These are phyloP conservation scores for Stagonosporopsis chrysanthemi DNA, from an alignment of 2,329 filamentous ascomycete species.

Conservation along the genomic window DNA sequence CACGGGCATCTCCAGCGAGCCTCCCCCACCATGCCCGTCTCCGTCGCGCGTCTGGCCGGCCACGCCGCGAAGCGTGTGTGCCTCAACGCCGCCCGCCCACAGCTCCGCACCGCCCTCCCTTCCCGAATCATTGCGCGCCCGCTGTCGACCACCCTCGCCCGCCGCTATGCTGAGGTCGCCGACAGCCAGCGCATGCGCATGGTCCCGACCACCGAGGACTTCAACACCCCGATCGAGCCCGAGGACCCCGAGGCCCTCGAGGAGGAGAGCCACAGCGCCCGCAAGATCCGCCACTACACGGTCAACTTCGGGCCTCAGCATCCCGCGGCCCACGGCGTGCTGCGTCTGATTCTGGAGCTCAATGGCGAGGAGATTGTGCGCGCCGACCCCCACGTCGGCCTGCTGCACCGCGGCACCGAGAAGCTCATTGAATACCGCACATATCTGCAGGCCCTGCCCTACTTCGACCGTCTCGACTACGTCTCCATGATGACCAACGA, in stretches of 20 bases:
- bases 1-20: constrained; percentile 39
- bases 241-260: constrained; percentile 55
- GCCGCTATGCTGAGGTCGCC: constrained; percentile 67
- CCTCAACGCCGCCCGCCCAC: constrained; percentile 60
- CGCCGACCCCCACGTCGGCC: constrained; percentile 93
- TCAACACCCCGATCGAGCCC: constrained; percentile 59
- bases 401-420: constrained; percentile 96
- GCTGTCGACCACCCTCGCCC: constrained; percentile 70
- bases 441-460: constrained; percentile 95
- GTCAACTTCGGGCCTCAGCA: constrained; percentile 99
- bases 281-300: constrained; percentile 98
- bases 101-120: constrained; percentile 48
- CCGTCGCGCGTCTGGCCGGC: constrained; percentile 76
- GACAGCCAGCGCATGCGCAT: constrained; percentile 64
- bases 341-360: constrained; percentile 95
- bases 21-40: constrained; percentile 68
- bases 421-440: constrained; percentile 99
- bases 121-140: constrained; percentile 62
- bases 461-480: constrained; percentile 98
- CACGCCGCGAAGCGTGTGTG: constrained; percentile 73
- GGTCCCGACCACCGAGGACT: constrained; percentile 70
- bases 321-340: constrained; percentile 96
- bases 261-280: constrained; percentile 58
- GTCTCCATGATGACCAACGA: constrained; percentile 99
- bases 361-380: constrained; percentile 98